Base-by-base conservation (phyloP, 768 basidiomycete genomes). In the Termitomyces titanicus region DNA sequence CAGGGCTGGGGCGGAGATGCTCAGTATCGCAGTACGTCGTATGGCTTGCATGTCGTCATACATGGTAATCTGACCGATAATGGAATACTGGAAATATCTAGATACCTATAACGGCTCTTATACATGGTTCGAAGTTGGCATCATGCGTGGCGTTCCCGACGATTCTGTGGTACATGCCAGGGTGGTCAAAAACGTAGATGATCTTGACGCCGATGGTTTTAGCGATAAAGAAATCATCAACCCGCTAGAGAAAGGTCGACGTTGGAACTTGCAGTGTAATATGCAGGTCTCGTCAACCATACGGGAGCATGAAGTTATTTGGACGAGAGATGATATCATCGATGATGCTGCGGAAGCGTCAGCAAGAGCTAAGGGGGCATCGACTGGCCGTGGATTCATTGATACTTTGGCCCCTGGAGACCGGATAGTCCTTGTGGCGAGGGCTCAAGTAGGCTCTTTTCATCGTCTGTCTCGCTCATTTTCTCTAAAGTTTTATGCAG, bases 81-180 rank as follows among this genome's bases (percentile, higher is more conserved):
- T n/a, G n/a, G n/a, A 12, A 47, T 17, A 34, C 33, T 29, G 3
- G 44, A 18, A 17, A 18, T 45, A 27, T 45, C 11, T 45, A 73
- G 72, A 63, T 6, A 57, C 62, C 7, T 71, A 70, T 51, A 58
- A 66, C 24, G 66, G 64, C 1, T 70, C 71, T 6, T 66, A 54
- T 37, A 68, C 67, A 18, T 73, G 72, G 72, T 72, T 72, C 22
- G 71, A 72, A 52, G 70, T 65, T 1, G 58, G 56, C 12, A 68
- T 73, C 3, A 55, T 66, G 20, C 72, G 70, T 5, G 51, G 50
- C 22, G 42, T 25, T 18, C n/a, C 42, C 10, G 40, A 33, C 40
- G 22, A 49, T 11, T 42, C 46, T 10, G 37, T 20, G 1, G 18
- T 24, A 12, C 37, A 20, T 12, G n/a, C 5, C 12, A 27, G 46